A percentile compares a stretch with the other conserved stretches of the same genome.
phyloP scores from a whole-genome alignment of 2,329 filamentous ascomycete genomes.

The Curvularia sp. region DNA sequence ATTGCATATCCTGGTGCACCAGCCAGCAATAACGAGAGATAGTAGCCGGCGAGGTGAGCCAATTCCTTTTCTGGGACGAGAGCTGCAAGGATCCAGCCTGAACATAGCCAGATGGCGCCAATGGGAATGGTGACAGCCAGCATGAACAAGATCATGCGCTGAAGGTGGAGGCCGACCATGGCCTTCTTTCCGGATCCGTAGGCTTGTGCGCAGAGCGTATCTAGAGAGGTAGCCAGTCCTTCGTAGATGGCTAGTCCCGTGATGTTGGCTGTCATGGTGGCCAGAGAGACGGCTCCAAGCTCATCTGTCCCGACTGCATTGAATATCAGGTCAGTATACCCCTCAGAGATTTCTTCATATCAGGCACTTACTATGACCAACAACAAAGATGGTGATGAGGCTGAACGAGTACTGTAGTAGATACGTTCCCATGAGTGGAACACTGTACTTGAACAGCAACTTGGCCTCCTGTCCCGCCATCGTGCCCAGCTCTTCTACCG shows the following conservation, averaged over 20 bases:
- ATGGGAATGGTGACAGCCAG: constrained; percentile 57
- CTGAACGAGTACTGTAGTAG: constrained; percentile 62
- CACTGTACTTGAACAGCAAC: constrained; percentile 53
- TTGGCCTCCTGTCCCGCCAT: constrained; percentile 40
- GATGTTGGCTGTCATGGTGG: constrained; percentile 63
- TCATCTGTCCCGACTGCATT: constrained; percentile 56
- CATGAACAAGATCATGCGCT: constrained; percentile 62
- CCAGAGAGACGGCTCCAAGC: constrained; percentile 60
- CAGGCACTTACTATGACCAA: constrained; percentile 53
- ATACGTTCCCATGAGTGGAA: constrained; percentile 62
- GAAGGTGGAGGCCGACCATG: constrained; percentile 61
- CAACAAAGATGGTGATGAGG: constrained; percentile 60
- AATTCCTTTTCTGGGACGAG: constrained; percentile 58
- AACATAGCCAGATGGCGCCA: constrained; percentile 58
- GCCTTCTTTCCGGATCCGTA: constrained; percentile 58
- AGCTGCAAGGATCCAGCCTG: constrained; percentile 55
- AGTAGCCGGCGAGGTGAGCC: constrained; percentile 58
- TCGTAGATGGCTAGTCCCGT: constrained; percentile 60
- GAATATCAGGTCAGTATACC: neutral
- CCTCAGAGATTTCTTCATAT: neutral
- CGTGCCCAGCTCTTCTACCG: constrained; percentile 32
- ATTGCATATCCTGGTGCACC: constrained; percentile 62
- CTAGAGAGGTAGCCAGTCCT: constrained; percentile 60
- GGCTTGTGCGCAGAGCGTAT: constrained; percentile 61
- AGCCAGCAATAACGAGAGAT: constrained; percentile 57